Base-by-base conservation (phyloP, 805 yeast genomes). In the Nakazawaea wyomingensis region DNA sequence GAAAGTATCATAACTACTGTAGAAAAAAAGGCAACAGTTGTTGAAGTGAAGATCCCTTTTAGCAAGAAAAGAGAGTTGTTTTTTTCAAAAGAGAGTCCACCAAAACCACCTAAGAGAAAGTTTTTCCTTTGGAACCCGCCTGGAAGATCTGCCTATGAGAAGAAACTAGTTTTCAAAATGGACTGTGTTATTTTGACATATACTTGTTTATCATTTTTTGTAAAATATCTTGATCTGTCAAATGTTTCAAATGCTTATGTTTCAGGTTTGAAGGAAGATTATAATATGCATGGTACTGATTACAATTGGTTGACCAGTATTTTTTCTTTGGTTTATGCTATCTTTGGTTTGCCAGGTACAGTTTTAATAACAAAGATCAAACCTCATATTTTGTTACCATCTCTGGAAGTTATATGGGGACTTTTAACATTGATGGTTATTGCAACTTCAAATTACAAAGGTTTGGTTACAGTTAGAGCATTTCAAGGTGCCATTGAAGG, bases 401-500 rank as follows among this genome's bases (percentile, higher is more conserved):
- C 45, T 13, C 39, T 51, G 37, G 64, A 61, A 50, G 19, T 55
- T 9, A 13, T 53, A 13, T 61, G 66, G 66, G 58, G 56, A 19
- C 42, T 57, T 5, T 54, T 61, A 7, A 55, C 59, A 41, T 53
- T 60, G 39, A 48, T 49, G 24, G 56, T 56, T n/a, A 55, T 61
- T 2, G 57, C 49, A 26, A 47, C 47, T 4, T 49, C 48, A 36
- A 18, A 45, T 71, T 35, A 66, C 69, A 19, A 66, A 63, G 17
- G 71, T 72, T 60, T 84, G 32, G 74, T 78, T 57, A 85, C 74
- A 1, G 62, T 78, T 35, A 64, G 90, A 44, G 82, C 82, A 51
- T 65, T 83, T 27, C 65, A 81, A 47, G 88, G 84, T 37, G 74
- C 76, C 1, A 75, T 79, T 54, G 90, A 85, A 55, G 73, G 85